Percentiles rank a stretch among this genome's conserved stretches.
Conservation (phyloP, 352 stramenopile genomes). For the Phytophthora sojae region DNA sequence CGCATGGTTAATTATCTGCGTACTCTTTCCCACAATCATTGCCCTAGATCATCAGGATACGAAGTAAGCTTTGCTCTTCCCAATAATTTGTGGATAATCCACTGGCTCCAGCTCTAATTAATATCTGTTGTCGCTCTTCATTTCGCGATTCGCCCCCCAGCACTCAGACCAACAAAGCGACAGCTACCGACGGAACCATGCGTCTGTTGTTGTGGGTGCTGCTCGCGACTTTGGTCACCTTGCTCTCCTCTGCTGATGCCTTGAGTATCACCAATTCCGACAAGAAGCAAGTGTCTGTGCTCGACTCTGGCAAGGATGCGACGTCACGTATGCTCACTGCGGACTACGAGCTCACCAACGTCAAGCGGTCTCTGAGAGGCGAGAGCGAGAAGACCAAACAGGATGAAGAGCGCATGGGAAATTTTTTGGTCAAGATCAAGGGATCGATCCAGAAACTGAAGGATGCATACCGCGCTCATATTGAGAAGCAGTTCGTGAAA, state of each 20-base stretch:
- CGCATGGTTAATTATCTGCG: no score
- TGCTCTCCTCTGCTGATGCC: background rate
- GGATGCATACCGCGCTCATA: background rate
- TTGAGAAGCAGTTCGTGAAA: background rate
- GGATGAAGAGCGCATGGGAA: background rate
- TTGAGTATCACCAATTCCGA: background rate
- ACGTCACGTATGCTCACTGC: background rate
- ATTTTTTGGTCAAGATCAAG: background rate
- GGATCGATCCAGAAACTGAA: background rate
- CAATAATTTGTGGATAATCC: no score
- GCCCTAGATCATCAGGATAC: no score
- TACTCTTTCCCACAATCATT: no score
- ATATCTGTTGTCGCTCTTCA: no score
- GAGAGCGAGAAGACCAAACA: background rate
- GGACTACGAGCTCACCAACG: background rate
- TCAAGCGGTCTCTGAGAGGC: background rate
- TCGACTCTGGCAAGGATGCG: background rate
- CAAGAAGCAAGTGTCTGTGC: background rate
- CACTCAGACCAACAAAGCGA: no score
- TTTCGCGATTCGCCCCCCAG: no score
- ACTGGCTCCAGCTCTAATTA: no score
- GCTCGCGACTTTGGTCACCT: background rate
- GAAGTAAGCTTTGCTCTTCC: no score
- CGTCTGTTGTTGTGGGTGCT: slow-evolving; percentile 2
- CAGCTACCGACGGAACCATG: background rate